Base-by-base conservation (phyloP, 2,329 filamentous ascomycete species). In the Oidium heveae region DNA sequence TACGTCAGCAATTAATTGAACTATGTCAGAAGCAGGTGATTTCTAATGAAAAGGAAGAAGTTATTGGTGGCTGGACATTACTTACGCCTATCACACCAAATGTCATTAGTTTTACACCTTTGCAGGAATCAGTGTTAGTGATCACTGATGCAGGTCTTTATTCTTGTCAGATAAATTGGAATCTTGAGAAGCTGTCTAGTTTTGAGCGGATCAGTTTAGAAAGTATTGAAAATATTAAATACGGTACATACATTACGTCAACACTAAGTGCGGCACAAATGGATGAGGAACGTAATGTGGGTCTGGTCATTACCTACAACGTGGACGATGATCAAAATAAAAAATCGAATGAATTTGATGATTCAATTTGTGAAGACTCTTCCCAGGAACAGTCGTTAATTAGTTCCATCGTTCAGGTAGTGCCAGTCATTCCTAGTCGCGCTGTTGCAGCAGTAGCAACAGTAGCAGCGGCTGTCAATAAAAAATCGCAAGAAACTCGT, bases 141-240 rank as follows among this genome's bases (percentile, higher is more conserved):
- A 71, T 98, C 34, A 96, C 91, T 0, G 82, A 94, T 59, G 73
- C 74, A 0, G 89, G 87, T 0, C 66, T 96, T 2, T 96, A 96
- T 64, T 79, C 86, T 57, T 95, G 88, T 66, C 79, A 85, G 15
- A 88, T 96, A 61, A 87, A 96, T 67, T 96, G 89, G 87, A 84
- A 84, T 58, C 81, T 87, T 8, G 91, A 96, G 68, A 96, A 96
- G 65, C 85, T 98, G 1, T 82, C 83, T 13, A 87, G 84, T 0
- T 96, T 95, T 66, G 88, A 96, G 68, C 75, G 88, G 8, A 79
- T 95, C 15, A 80, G 84, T 56, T 72, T 96, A 8, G 73, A 76
- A 20, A 84, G 86, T 56, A 71, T 98, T 37, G 74, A 75, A 1
- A 73, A 74, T 24, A 77, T 98, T 61, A 80, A 80, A 63, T 77